Conservation (phyloP, 306 rosid species). For the Glycine soja region DNA sequence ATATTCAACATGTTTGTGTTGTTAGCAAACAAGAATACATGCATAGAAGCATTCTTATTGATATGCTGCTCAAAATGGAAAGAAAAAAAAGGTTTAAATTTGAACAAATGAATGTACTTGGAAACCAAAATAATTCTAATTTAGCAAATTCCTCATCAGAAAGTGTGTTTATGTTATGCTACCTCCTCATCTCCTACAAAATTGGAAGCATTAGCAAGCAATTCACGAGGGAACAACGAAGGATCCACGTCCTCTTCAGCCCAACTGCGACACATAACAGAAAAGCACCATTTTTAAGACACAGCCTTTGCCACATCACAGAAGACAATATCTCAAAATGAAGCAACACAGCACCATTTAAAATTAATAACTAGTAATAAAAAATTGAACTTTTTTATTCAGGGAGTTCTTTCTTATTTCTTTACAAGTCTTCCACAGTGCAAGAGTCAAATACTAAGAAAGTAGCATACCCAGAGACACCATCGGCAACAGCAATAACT, state of each 20-base stretch:
- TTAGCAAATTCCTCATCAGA: slow-evolving; percentile 14
- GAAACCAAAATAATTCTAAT: neutral
- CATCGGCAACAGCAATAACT: slow-evolving; percentile 93
- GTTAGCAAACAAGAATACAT: slow-evolving; percentile 41
- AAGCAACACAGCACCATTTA: slow-evolving; percentile 19
- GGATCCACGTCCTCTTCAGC: slow-evolving; percentile 94
- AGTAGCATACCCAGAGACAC: slow-evolving; percentile 88
- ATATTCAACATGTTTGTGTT: slow-evolving; percentile 8
- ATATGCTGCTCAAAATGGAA: neutral
- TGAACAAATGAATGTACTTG: neutral
- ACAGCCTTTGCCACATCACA: slow-evolving; percentile 2
- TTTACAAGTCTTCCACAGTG: neutral
- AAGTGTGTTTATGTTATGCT: slow-evolving; percentile 27
- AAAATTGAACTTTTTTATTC: neutral
- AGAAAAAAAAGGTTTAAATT: neutral
- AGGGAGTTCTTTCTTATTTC: neutral
- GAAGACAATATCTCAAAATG: neutral
- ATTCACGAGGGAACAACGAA: slow-evolving; percentile 80
- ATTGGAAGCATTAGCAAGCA: slow-evolving; percentile 72
- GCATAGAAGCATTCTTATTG: slow-evolving; percentile 22
- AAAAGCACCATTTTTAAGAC: neutral
- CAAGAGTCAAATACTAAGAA: slow-evolving; percentile 19
- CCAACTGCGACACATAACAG: slow-evolving; percentile 62
- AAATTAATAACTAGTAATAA: neutral
- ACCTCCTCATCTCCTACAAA: slow-evolving; percentile 78